Evolutionary conservation across 1,284 basidiomycete species (phyloP), one percentile per base, ranked within the genome.

Genomic region (Boletus hoseneyae): DNA sequence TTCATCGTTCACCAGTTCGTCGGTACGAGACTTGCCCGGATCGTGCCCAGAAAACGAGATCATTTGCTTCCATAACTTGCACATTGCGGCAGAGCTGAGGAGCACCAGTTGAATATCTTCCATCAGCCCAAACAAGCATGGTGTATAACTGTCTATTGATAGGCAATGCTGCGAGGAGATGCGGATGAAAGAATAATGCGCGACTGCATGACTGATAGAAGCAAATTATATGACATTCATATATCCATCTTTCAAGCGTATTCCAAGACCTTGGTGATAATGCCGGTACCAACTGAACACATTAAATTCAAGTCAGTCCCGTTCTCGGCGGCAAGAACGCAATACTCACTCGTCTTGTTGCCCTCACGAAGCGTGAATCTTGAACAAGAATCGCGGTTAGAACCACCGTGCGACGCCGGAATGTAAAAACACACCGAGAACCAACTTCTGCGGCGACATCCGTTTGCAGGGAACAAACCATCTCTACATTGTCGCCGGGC

Each of bases 401-500:
- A 46, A 10, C 4, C 2, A 42, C 27, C 35, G 1, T 23, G 13
- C 18, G n/a, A 38, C 27, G 25, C 9, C 16, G 45, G 30, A 32
- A 33, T 4, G 29, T 21, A 5, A 41, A 27, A 45, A 69, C 81
- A 57, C 62, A 85, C 75, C 95, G 86, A 60, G 90, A 89, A 53
- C 96, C 95, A 58, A 85, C 78, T 73, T 99, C 96, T 50, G 93
- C 82, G 37, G 94, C 94, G 57, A 97, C 85, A 69, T 97, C 93
- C 68, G 90, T 85, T 29, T 88, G 79, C 38, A 99, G 81, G 42
- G 85, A 79, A 63, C 90, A 93, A 51, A 91, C 77, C 76, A 99
- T 87, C 73, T 97, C 94, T 53, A 99, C 87, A 65, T 97, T 97
- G 77, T 99, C 97, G 63, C 97, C 96, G 47, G 96, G 96, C 93